Conservation (phyloP, 805 yeast species). For the Candida piceae region DNA sequence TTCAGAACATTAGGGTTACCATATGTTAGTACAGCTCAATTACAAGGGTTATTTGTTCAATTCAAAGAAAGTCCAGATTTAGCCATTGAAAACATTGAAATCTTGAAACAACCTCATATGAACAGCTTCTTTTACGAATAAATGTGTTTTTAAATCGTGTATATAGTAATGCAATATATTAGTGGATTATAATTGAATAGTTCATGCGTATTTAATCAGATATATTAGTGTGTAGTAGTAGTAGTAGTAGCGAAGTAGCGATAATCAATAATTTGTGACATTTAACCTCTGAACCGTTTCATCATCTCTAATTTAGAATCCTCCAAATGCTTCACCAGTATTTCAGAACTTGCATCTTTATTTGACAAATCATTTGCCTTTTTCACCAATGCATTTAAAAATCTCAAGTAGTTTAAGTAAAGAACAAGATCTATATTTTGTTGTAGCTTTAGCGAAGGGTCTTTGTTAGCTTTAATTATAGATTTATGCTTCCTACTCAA, state of each 20-base stretch:
- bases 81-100: conserved; percentile 63
- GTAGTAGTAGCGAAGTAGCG: too few relatives aligned
- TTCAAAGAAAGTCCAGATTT: conserved; percentile 77
- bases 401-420: conserved; percentile 43
- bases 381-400: conserved; percentile 35
- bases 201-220: too few relatives aligned
- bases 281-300: conserved; percentile 21
- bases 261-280: too few relatives aligned
- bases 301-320: conserved; percentile 23
- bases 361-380: conserved; percentile 36
- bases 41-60: conserved; percentile 93
- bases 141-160: too few relatives aligned
- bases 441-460: too few relatives aligned
- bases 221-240: not conserved
- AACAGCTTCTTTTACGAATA: conserved; percentile 30
- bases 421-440: conserved; percentile 30
- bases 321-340: conserved; percentile 38
- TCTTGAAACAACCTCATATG: conserved; percentile 34
- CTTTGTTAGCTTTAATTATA: conserved; percentile 5
- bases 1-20: conserved; percentile 45
- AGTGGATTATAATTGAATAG: too few relatives aligned
- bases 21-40: conserved; percentile 80
- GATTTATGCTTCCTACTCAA: conserved; percentile 11
- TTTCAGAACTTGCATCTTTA: conserved; percentile 37
- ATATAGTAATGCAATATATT: too few relatives aligned